Evolutionary conservation across 2,329 filamentous ascomycete genomes (phyloP).

Genomic region (Penicillium olsonii): DNA sequence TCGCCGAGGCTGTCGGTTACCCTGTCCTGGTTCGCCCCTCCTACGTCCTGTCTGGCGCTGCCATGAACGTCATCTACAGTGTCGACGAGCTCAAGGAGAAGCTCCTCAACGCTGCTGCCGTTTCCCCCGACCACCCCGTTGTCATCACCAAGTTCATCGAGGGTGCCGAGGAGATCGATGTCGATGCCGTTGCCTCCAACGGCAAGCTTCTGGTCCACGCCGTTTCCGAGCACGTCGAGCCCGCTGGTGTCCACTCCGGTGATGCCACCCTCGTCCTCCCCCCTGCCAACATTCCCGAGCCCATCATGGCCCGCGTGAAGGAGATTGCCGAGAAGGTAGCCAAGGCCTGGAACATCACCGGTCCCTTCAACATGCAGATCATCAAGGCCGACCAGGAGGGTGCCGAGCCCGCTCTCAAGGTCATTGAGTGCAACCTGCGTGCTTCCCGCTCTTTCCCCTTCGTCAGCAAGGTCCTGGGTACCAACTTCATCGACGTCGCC

Average conservation of each 20-base stretch:
- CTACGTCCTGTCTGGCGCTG: constrained; percentile 95
- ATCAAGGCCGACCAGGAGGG: constrained; percentile 85
- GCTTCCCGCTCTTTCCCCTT: constrained; percentile 98
- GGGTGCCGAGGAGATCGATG: constrained; percentile 92
- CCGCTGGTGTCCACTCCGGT: constrained; percentile 96
- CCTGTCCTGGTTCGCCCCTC: constrained; percentile 92
- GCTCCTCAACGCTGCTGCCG: constrained; percentile 82
- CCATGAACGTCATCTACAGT: constrained; percentile 95
- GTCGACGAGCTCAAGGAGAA: constrained; percentile 91
- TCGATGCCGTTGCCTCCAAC: constrained; percentile 84
- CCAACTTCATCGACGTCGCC: constrained; percentile 94
- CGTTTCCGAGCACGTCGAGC: constrained; percentile 92
- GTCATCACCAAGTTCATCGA: constrained; percentile 99
- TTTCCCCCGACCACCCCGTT: constrained; percentile 94
- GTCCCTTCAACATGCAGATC: constrained; percentile 99
- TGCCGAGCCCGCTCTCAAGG: constrained; percentile 77
- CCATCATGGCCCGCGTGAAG: constrained; percentile 83
- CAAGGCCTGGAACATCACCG: constrained; percentile 94
- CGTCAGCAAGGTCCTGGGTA: constrained; percentile 93
- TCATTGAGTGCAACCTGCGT: constrained; percentile 97
- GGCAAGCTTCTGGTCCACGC: constrained; percentile 89
- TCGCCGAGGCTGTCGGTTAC: constrained; percentile 83
- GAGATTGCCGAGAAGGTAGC: constrained; percentile 95
- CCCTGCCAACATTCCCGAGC: constrained; percentile 74
- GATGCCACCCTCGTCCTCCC: constrained; percentile 94